phyloP scores from a whole-genome alignment of 139 green algal species.

The Volvox africanus region DNA sequence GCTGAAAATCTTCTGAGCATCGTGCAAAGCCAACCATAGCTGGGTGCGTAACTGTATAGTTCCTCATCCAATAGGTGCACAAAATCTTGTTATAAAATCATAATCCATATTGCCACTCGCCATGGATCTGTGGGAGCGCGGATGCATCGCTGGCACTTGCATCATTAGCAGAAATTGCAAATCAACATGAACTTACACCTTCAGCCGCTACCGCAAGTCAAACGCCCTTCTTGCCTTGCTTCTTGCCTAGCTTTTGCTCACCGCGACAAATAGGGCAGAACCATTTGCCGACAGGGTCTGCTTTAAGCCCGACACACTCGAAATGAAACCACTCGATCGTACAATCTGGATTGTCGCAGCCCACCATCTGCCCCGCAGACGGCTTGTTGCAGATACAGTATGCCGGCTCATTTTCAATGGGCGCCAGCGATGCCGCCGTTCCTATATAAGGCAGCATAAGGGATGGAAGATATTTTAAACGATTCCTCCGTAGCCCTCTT shows the following conservation, averaged over 20 bases:
- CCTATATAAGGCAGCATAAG: neutral
- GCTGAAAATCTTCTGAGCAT: neutral
- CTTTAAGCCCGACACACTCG: constrained; percentile 85
- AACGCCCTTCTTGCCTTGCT: constrained; percentile 16
- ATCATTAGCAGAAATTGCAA: no score
- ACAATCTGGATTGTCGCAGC: constrained; percentile 92
- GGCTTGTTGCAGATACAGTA: constrained; percentile 89
- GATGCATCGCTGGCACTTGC: no score
- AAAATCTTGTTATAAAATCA: no score
- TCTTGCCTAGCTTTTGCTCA: constrained; percentile 24
- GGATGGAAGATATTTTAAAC: no score
- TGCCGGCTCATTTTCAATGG: constrained; percentile 72
- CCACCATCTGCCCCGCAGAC: constrained; percentile 59
- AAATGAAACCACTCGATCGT: constrained; percentile 95
- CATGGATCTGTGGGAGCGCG: no score
- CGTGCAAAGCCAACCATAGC: no score
- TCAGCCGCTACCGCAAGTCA: no score
- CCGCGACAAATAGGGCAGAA: constrained; percentile 55
- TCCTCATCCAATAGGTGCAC: no score
- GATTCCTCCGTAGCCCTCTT: no score
- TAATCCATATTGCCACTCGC: no score
- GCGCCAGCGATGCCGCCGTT: neutral
- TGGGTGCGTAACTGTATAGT: no score
- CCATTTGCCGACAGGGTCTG: constrained; percentile 61
- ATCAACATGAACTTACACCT: no score